Evolutionary conservation across 2,329 filamentous ascomycete genomes (phyloP).

Genomic region (Cryphonectria parasitica): DNA sequence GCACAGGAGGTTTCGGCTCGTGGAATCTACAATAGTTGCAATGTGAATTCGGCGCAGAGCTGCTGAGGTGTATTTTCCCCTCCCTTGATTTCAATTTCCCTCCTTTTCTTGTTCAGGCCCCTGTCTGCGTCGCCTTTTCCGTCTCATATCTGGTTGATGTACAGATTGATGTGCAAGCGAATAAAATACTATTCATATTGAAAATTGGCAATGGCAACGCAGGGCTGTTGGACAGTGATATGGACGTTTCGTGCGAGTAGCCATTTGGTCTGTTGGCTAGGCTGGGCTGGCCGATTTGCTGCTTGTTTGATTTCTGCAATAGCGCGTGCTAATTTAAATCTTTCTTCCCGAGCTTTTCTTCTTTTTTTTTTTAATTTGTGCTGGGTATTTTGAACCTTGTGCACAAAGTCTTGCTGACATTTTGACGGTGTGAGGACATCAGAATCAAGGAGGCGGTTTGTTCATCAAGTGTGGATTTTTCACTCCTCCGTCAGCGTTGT

Average conservation of each 20-base stretch:
- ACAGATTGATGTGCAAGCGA: not conserved
- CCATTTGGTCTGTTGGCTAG: not conserved
- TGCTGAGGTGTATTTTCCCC: too few species aligned
- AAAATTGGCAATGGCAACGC: not conserved
- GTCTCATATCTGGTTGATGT: too few species aligned
- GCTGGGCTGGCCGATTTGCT: not conserved
- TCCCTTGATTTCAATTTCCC: too few species aligned
- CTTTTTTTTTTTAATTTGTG: not conserved
- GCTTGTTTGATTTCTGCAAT: too few species aligned
- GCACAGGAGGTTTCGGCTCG: too few species aligned
- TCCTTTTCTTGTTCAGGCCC: too few species aligned
- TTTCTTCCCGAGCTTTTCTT: too few species aligned
- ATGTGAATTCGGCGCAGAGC: too few species aligned
- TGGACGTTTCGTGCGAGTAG: not conserved
- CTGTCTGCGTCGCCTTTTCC: too few species aligned
- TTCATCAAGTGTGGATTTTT: not conserved
- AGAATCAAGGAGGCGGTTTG: not conserved
- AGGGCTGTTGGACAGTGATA: not conserved
- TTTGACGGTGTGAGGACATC: not conserved
- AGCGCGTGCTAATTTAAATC: too few species aligned
- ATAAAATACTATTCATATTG: not conserved
- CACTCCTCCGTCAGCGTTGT: too few species aligned
- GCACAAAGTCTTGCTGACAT: not conserved
- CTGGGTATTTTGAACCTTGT: not conserved
- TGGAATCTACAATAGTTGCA: too few species aligned